These are phyloP conservation scores for Boechera divaricarpa DNA, from an alignment of 345 rosid species.

Conservation along the genomic window DNA sequence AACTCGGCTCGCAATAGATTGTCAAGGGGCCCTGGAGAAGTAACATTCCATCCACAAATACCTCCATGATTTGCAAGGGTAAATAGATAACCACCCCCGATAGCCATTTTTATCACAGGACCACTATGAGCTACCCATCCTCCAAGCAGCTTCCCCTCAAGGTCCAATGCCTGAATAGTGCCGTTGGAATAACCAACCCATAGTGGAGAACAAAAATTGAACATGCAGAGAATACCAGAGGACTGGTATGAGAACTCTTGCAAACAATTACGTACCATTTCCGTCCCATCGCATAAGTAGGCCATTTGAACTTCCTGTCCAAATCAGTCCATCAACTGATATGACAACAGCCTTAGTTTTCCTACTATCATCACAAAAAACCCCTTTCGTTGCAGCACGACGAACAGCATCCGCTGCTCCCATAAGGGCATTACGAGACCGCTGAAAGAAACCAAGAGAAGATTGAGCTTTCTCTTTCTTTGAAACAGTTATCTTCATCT, in stretches of 20 bases:
- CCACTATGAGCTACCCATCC: conserved; percentile 80
- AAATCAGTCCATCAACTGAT: conserved; percentile 71
- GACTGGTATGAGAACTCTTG: conserved; percentile 65
- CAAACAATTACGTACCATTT: conserved; percentile 75
- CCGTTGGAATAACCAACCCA: conserved; percentile 79
- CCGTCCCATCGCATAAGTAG: conserved; percentile 84
- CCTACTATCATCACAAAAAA: conserved; percentile 79
- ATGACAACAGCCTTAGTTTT: conserved; percentile 74
- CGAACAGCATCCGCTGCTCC: conserved; percentile 99
- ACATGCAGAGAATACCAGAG: conserved; percentile 66
- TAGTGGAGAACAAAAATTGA: conserved; percentile 61
- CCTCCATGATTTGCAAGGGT: conserved; percentile 84
- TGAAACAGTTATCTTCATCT: conserved; percentile 55
- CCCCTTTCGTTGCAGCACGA: conserved; percentile 83
- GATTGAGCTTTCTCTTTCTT: conserved; percentile 78
- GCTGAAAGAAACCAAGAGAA: conserved; percentile 84
- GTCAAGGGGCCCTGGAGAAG: conserved; percentile 79
- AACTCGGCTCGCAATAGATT: conserved; percentile 61
- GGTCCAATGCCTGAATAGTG: conserved; percentile 65
- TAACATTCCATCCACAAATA: conserved; percentile 79
- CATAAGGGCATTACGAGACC: conserved; percentile 87
- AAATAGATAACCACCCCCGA: conserved; percentile 68
- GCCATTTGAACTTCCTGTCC: conserved; percentile 90
- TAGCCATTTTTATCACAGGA: conserved; percentile 67
- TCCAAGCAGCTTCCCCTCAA: conserved; percentile 70